Evolutionary conservation across 2,329 filamentous ascomycete genomes (phyloP), one percentile per base, ranked within the genome.

Genomic region (Alternaria triticina): DNA sequence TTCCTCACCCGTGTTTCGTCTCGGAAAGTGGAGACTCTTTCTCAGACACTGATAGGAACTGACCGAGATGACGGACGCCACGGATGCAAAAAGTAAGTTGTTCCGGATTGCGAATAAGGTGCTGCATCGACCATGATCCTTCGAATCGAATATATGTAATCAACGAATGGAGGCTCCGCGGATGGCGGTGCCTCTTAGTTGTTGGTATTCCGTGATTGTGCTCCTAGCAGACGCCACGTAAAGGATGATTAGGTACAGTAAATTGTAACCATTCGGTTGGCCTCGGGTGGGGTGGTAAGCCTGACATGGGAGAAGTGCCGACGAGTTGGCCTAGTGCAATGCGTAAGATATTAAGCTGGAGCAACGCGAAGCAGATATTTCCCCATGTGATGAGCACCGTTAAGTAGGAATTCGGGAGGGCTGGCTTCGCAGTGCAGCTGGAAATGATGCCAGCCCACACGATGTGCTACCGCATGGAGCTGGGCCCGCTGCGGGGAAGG

Each of bases 401-500:
- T 25, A n/a, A 15, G 43, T 47, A 5, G 6, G 12, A 40, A 7
- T 46, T 46, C 11, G 20, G 12, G 13, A 51, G 33, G 9, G 27
- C 23, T 52, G 23, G 17, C 43, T 25, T 23, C 33, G 15, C 23
- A 28, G 25, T 20, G 23, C 25, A 17, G 28, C 23, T 54, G 3
- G 10, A 40, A 45, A 43, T 46, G n/a, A 22, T 27, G 57, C 15
- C 50, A 60, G 40, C 46, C 52, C 57, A 61, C 57, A 57, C 52
- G 40, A 60, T 28, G 61, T 52, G 57, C 61, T 64, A 47, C 61
- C 57, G 61, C 45, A 64, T 64, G 51, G 40, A 56, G 57, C 25
- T 54, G 59, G 59, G 62, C 51, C 59, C 43, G 62, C 44, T 64
- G 62, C 59, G 62, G 62, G 62, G 62, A 54, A 61, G 59, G 54